phyloP scores from a whole-genome alignment of 2,329 filamentous ascomycete species.

The Xylaria sp. region DNA sequence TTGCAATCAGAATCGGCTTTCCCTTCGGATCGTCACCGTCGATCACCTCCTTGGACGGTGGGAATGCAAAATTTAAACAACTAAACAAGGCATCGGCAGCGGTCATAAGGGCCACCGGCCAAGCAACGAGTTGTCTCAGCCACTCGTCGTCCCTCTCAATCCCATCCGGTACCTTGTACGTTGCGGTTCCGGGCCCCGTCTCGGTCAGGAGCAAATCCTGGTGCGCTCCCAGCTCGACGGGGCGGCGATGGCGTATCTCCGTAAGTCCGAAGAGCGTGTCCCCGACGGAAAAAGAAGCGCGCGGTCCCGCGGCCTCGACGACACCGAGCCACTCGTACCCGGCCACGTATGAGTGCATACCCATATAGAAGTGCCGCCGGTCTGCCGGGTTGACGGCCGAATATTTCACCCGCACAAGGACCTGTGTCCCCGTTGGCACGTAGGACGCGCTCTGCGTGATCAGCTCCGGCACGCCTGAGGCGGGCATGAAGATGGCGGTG shows the following conservation, averaged over 20 bases:
- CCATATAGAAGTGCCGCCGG: conserved; percentile 39
- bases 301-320: conserved; percentile 29
- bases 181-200: conserved; percentile 21
- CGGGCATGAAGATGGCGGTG: conserved; percentile 48
- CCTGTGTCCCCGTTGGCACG: conserved; percentile 29
- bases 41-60: conserved; percentile 3
- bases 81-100: conserved; percentile 30
- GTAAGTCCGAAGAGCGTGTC: conserved; percentile 39
- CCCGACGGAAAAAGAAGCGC: conserved; percentile 28
- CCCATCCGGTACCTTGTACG: background rate
- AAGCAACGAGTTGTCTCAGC: conserved; percentile 24
- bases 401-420: conserved; percentile 36
- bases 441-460: conserved; percentile 21
- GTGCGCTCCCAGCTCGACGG: conserved; percentile 37
- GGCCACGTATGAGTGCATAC: conserved; percentile 39
- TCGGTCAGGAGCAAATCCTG: conserved; percentile 39
- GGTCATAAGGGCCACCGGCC: conserved; percentile 22
- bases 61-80: conserved; percentile 30
- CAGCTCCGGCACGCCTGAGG: conserved; percentile 13
- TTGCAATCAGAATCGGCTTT: conserved; percentile 32
- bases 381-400: conserved; percentile 43
- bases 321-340: conserved; percentile 41
- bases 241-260: conserved; percentile 28
- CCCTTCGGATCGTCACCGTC: conserved; percentile 30
- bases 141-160: background rate